Evolutionary conservation across 768 basidiomycete species (phyloP), one percentile per base, ranked within the genome.

Genomic region (Tricholoma terreum): DNA sequence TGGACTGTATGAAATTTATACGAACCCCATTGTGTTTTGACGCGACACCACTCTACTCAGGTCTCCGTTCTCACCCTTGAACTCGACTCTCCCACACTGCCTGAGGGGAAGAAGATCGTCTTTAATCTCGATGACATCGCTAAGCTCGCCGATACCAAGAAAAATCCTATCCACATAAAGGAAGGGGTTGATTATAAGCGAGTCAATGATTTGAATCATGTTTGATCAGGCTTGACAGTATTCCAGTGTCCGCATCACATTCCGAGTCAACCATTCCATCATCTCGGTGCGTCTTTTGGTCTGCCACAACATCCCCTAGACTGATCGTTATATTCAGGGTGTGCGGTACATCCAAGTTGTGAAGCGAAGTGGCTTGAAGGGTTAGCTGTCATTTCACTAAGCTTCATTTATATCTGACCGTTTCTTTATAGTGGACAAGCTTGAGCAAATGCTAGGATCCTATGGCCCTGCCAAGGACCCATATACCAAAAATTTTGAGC

Each of bases 361-460:
- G 58, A 95, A 94, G 74, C 83, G 89, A 5, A 73, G 84, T 3
- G 87, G 90, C 7, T 31, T 95, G 33, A 86, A 76, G 72, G 89
- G 94, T 27, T 92, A 62, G 62, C 59, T 38, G 53, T 27, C 27
- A 35, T n/a, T 35, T 9, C 24, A 6, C 33, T 34, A 12, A 33
- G 31, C 14, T 27, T 27, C 14, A 30, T 58, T 3, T 10, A 17
- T 30, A 40, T 27, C 50, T 35, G 48, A 14, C 21, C 15, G 6
- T 55, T 17, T 33, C 54, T 24, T 10, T 22, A 38, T 66, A 94
- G 94, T 96, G 65, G 96, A 96, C 73, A 96, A 89, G 71, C 70
- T 92, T 65, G 93, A 95, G 68, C 83, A 89, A 64, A 98, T 98
- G 96, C 81, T 98, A 19, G 96, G 96, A 15, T 94, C 92, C 3